These are phyloP conservation scores for Pyronema domesticum DNA, from an alignment of 495 filamentous ascomycete species.

Conservation along the genomic window DNA sequence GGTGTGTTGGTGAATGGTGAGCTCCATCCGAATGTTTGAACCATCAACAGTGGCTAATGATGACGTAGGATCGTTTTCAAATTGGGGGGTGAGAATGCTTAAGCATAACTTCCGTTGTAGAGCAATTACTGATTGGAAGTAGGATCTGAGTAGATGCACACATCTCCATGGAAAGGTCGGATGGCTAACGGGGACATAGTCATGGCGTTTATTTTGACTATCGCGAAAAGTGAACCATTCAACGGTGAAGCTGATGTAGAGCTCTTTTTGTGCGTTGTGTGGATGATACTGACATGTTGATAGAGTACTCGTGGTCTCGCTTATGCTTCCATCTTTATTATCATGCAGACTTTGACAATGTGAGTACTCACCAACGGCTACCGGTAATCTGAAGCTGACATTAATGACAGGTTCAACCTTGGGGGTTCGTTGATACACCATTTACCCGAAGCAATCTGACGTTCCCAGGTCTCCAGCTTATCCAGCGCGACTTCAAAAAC, in stretches of 20 bases:
- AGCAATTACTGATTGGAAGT: no score
- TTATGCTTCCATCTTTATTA: conserved; percentile 21
- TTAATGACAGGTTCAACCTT: not conserved
- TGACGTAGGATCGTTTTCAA: not conserved
- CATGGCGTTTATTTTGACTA: conserved; percentile 20
- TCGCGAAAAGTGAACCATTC: conserved; percentile 20
- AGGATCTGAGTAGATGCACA: no score
- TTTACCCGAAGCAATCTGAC: not conserved
- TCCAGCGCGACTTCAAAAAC: conserved; percentile 17
- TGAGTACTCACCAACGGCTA: conserved; percentile 2
- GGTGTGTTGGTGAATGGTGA: conserved; percentile 23
- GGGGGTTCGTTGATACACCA: not conserved
- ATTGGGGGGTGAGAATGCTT: not conserved
- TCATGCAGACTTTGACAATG: conserved; percentile 19
- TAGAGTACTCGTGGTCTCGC: conserved; percentile 11
- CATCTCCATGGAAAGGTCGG: no score
- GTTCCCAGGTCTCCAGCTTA: conserved; percentile 11
- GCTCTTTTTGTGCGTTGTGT: not conserved
- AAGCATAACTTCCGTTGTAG: no score
- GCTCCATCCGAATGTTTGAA: no score
- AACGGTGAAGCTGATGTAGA: conserved; percentile 13
- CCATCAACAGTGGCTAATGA: not conserved
- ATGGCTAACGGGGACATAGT: no score
- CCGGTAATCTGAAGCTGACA: not conserved
- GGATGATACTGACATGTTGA: not conserved